Conservation (phyloP, 139 green algal species). For the Chlorella sp. region DNA sequence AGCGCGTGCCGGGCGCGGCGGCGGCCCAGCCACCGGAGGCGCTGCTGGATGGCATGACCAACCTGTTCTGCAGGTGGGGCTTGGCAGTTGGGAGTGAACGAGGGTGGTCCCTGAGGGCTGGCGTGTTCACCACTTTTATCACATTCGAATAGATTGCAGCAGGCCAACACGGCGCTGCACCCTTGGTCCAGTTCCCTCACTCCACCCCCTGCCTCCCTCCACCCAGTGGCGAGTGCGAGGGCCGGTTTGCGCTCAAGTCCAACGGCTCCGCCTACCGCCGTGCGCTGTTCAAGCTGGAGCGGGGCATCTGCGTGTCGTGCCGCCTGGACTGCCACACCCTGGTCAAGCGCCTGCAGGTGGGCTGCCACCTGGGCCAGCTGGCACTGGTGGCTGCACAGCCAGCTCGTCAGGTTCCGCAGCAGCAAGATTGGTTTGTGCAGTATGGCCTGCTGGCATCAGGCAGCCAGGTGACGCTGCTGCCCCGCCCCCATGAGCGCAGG, state of each 20-base stretch:
- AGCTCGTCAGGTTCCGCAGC: too few relatives aligned
- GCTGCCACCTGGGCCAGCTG: background rate
- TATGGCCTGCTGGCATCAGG: too few relatives aligned
- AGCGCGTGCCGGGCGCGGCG: conserved; percentile 36
- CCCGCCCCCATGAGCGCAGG: conserved; percentile 55
- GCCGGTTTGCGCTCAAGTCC: conserved; percentile 61
- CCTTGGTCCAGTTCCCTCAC: too few relatives aligned
- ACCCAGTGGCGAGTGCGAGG: conserved; percentile 74
- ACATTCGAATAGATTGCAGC: too few relatives aligned
- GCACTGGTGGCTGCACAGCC: too few relatives aligned
- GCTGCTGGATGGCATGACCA: conserved; percentile 54
- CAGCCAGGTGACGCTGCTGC: too few relatives aligned
- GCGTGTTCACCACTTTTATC: too few relatives aligned
- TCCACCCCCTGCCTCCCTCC: conserved; percentile 1
- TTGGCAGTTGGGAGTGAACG: background rate
- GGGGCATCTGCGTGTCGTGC: conserved; percentile 77
- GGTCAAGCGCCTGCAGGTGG: conserved; percentile 72
- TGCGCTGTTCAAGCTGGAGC: conserved; percentile 75
- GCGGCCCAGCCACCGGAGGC: conserved; percentile 31
- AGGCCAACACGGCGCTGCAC: too few relatives aligned
- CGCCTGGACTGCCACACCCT: conserved; percentile 75
- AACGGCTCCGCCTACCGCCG: conserved; percentile 66
- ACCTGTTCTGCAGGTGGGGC: conserved; percentile 64
- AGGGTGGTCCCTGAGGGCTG: too few relatives aligned
- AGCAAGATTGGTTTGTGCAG: too few relatives aligned